Evolutionary conservation across 176 grass and related monocot genomes (phyloP).

Genomic region (Ensete glaucum): DNA sequence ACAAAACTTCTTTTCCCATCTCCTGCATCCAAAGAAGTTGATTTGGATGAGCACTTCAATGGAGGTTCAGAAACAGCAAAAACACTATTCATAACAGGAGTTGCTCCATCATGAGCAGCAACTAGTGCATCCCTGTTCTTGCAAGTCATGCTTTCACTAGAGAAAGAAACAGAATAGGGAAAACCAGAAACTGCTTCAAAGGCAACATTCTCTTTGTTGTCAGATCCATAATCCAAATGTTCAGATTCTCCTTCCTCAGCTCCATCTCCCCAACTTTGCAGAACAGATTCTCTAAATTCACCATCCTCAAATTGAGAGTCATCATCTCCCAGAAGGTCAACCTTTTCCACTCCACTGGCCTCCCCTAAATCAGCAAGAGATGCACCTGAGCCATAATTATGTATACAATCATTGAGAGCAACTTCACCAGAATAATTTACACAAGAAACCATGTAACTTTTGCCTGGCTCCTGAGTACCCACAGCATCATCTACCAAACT

Average conservation of each 20-base stretch:
- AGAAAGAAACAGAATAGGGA: constrained; percentile 1
- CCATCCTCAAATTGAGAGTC: constrained; percentile 99
- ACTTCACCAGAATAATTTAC: constrained; percentile 25
- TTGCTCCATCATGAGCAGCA: constrained; percentile 25
- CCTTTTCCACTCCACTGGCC: constrained; percentile 22
- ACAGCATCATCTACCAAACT: not conserved
- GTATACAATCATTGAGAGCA: constrained; percentile 16
- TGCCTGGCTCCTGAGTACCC: constrained; percentile 23
- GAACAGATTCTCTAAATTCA: constrained; percentile 70
- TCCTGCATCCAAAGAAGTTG: constrained; percentile 31
- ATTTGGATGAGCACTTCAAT: constrained; percentile 30
- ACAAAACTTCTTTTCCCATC: constrained; percentile 12
- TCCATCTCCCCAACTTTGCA: constrained; percentile 40
- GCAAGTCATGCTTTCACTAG: constrained; percentile 25
- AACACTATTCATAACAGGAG: constrained; percentile 14
- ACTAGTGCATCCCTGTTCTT: constrained; percentile 15
- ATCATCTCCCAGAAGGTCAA: constrained; percentile 54
- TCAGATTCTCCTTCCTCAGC: constrained; percentile 42
- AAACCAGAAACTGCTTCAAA: constrained; percentile 23
- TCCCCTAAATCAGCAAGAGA: constrained; percentile 25
- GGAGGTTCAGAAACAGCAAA: constrained; percentile 21
- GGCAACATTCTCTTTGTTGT: constrained; percentile 30
- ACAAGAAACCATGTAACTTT: constrained; percentile 18
- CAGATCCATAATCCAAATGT: constrained; percentile 28
- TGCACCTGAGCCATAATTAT: constrained; percentile 20